These are phyloP conservation scores for Betula pendula DNA, from an alignment of 306 rosid species.

Conservation along the genomic window DNA sequence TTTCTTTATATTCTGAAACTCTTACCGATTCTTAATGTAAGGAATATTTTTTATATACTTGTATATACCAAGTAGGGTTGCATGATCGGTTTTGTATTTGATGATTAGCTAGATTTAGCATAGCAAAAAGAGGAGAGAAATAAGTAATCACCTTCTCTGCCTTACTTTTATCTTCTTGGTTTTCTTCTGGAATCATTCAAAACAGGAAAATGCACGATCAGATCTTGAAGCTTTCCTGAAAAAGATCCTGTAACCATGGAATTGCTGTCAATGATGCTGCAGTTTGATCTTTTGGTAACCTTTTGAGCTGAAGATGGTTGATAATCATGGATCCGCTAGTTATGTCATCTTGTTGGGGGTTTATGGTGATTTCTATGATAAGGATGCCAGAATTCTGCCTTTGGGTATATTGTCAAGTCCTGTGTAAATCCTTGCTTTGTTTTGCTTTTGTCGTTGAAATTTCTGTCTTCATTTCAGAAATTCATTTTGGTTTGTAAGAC, in stretches of 20 bases:
- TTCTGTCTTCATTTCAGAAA: background rate
- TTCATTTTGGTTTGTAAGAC: background rate
- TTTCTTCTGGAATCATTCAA: conserved; percentile 30
- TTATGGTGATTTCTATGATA: background rate
- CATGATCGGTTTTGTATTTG: conserved; percentile 12
- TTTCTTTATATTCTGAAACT: too few species aligned
- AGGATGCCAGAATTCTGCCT: background rate
- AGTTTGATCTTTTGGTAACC: conserved; percentile 21
- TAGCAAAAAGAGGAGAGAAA: conserved; percentile 31
- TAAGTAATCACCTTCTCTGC: conserved; percentile 15
- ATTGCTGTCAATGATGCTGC: conserved; percentile 29
- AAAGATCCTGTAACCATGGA: conserved; percentile 14
- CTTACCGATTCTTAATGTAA: background rate
- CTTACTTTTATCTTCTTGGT: conserved; percentile 29
- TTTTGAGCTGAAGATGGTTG: conserved; percentile 32
- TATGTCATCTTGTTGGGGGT: background rate
- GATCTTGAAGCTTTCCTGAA: conserved; percentile 25
- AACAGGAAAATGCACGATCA: conserved; percentile 12
- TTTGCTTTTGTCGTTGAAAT: background rate
- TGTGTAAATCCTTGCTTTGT: background rate
- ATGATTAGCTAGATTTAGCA: conserved; percentile 29
- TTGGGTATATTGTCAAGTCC: background rate
- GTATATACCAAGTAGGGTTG: conserved; percentile 12
- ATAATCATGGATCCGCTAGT: background rate
- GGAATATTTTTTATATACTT: background rate